Conservation (phyloP, 768 basidiomycete species). For the Lactarius sp. region DNA sequence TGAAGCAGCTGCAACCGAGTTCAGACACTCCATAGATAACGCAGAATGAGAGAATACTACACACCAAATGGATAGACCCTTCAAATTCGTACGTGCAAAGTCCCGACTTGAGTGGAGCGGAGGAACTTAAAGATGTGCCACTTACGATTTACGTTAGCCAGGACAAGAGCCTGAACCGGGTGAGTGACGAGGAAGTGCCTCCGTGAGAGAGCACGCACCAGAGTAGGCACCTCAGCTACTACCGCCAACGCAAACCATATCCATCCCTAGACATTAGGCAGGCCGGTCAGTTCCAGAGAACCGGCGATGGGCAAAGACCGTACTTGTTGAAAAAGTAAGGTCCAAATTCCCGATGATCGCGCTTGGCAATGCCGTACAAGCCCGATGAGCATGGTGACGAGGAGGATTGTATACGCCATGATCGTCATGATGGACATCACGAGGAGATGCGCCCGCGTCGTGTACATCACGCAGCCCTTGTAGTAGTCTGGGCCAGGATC, state of each 20-base stretch:
- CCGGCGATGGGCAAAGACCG: no score
- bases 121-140: neutral
- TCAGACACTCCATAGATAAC: neutral
- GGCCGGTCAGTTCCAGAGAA: neutral
- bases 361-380: neutral
- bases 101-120: neutral
- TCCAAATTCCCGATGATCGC: conserved; percentile 8
- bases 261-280: conserved; percentile 7
- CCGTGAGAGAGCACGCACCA: neutral
- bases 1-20: conserved; percentile 2
- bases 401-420: conserved; percentile 2
- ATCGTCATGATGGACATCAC: conserved; percentile 10
- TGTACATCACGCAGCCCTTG: neutral
- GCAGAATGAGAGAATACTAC: neutral
- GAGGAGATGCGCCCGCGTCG: neutral
- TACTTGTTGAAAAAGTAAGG: conserved; percentile 13
- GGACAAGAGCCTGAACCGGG: neutral
- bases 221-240: conserved; percentile 13
- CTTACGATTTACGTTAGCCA: conserved; percentile 8
- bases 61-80: conserved; percentile 9
- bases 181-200: neutral
- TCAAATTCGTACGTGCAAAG: neutral
- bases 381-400: conserved; percentile 3
- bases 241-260: conserved; percentile 15
- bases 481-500: conserved; percentile 6